Evolutionary conservation across 2,329 filamentous ascomycete genomes (phyloP), one percentile per base, ranked within the genome.

Genomic region (Apiospora koreana): DNA sequence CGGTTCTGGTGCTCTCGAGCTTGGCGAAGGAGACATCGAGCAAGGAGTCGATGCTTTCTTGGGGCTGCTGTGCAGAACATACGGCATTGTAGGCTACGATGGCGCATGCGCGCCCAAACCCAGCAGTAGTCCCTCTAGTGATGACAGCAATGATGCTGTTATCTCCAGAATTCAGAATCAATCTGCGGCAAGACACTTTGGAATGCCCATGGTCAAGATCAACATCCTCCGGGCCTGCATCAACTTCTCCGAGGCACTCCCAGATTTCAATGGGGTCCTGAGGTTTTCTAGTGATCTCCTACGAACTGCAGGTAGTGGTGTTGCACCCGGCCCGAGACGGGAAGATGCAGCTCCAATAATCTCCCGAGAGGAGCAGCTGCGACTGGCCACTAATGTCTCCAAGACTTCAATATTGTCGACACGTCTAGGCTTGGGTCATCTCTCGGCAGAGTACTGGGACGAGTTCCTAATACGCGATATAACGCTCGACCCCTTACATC

Each of bases 391-490:
- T 62, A 97, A 95, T 75, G 95, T 99, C 71, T 89, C 91, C 45
- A 92, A 95, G 72, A 97, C 95, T 0, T 89, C 95, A 41, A 89
- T 86, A 42, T 89, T 96, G n/a, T 92, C 93, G 0, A 89, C 88
- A 71, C 91, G 93, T 71, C 82, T 98, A 35, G 94, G 94, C 0
- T 83, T 94, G 38, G 83, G 87, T 6, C 83, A 92, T 69, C 81
- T 95, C 54, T 87, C 90, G 68, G 94, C 94, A 7, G 93, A 96
- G 75, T 99, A 98, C 78, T 99, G 96, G 96, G 96, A 99, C 79
- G 94, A 97, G 77, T 98, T 98, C 75, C 85, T 99, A 10, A 87
- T 99, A 65, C 91, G 96, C 67, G 90, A 90, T 73, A 84, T 97
- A 75, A 88, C 91, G 69, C 83, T 97, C 58, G 89, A 94, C 67